These are phyloP conservation scores for Angomonas ambiguus DNA, from an alignment of 208 protist genomes.

Conservation along the genomic window DNA sequence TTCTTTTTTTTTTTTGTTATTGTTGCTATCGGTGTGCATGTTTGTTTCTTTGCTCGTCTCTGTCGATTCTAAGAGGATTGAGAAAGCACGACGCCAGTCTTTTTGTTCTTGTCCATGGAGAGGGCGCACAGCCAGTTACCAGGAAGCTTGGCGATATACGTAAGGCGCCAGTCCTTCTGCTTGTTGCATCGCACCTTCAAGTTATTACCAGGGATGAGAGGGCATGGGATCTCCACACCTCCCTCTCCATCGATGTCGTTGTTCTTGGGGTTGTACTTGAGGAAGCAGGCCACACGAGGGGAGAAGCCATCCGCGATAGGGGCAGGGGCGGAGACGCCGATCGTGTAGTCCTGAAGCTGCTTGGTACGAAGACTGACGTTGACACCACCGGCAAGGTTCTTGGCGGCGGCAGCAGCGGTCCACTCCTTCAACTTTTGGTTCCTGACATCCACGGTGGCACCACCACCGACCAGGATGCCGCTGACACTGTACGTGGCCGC, in stretches of 20 bases:
- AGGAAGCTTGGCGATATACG: constrained; percentile 64
- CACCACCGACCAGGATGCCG: constrained; percentile 41
- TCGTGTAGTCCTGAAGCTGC: constrained; percentile 2
- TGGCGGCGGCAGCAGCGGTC: constrained; percentile 19
- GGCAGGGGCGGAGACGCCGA: constrained; percentile 1
- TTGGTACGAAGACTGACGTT: neutral
- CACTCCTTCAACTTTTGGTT: constrained; percentile 24
- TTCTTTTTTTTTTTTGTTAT: constrained; percentile 6
- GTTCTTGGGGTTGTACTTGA: constrained; percentile 7
- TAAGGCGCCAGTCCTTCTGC: constrained; percentile 47
- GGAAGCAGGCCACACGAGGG: neutral
- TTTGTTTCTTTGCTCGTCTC: constrained; percentile 3
- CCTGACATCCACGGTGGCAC: neutral
- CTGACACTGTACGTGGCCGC: constrained; percentile 19
- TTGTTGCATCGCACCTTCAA: constrained; percentile 63
- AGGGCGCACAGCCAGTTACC: constrained; percentile 67
- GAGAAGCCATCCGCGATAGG: neutral
- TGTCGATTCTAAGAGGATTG: constrained; percentile 23
- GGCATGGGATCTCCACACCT: constrained; percentile 40
- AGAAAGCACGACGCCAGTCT: constrained; percentile 59
- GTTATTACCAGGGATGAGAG: constrained; percentile 49
- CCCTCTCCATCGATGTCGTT: constrained; percentile 5
- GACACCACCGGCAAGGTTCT: neutral
- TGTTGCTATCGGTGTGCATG: neutral
- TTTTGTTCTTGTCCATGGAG: constrained; percentile 53